Evolutionary conservation across 2,329 filamentous ascomycete species (phyloP).

Genomic region (Colletotrichum filicis): DNA sequence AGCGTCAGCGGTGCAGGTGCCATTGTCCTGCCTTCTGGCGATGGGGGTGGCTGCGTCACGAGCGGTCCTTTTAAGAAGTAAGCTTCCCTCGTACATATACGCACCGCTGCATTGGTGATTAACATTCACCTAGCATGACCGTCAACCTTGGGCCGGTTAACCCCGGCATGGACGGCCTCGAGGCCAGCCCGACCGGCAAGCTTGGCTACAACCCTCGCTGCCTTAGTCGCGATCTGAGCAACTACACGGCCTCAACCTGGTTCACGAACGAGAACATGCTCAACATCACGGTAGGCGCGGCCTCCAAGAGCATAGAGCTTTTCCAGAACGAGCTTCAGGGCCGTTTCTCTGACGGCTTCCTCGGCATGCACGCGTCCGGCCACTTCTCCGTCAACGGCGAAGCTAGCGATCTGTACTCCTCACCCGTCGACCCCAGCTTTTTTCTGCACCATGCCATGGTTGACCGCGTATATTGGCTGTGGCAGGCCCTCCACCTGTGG

Average conservation of each 20-base stretch:
- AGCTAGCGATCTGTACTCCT: conserved; percentile 38
- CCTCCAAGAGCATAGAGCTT: conserved; percentile 29
- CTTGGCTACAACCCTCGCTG: conserved; percentile 44
- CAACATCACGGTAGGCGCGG: conserved; percentile 40
- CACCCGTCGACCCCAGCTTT: conserved; percentile 40
- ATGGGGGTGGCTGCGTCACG: conserved; percentile 47
- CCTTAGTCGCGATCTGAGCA: conserved; percentile 44
- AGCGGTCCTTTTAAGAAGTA: conserved; percentile 44
- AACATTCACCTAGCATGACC: conserved; percentile 28
- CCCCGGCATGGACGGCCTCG: conserved; percentile 32
- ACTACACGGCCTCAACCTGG: conserved; percentile 34
- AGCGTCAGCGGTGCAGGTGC: conserved; percentile 37
- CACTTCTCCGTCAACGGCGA: conserved; percentile 43
- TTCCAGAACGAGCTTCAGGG: conserved; percentile 47
- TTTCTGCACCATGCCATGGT: conserved; percentile 41
- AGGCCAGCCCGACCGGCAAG: neutral
- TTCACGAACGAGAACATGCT: conserved; percentile 38
- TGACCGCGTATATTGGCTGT: conserved; percentile 42
- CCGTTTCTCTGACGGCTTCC: conserved; percentile 40
- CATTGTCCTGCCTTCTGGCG: conserved; percentile 47
- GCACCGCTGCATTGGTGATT: too few relatives aligned
- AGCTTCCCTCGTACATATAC: conserved; percentile 36
- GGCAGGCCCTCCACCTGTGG: conserved; percentile 38
- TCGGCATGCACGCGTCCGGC: conserved; percentile 41
- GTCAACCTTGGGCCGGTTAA: conserved; percentile 44